A percentile compares a stretch with the other conserved stretches of the same genome.
These are phyloP conservation scores for Pseudoneurospora amorphoporcata DNA, from an alignment of 495 filamentous ascomycete species.

Conservation along the genomic window DNA sequence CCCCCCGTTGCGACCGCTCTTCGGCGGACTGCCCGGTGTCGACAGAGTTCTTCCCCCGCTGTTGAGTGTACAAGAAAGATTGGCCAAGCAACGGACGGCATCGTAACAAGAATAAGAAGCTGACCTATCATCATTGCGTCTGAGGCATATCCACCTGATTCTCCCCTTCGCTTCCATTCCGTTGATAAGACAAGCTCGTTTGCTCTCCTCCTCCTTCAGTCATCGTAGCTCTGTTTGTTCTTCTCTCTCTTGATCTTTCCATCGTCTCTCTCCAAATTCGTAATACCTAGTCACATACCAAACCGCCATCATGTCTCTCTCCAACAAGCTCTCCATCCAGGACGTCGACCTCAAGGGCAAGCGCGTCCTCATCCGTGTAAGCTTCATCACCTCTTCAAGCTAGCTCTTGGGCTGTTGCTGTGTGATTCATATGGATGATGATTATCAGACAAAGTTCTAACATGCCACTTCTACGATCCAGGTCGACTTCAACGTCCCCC, in stretches of 20 bases:
- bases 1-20: background rate
- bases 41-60: background rate
- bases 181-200: background rate
- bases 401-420: background rate
- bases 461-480: conserved; percentile 26
- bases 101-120: background rate
- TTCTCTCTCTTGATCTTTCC: background rate
- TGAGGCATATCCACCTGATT: background rate
- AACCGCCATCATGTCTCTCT: conserved; percentile 75
- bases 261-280: background rate
- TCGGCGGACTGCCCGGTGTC: background rate
- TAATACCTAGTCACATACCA: background rate
- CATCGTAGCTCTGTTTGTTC: background rate
- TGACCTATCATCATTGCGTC: background rate
- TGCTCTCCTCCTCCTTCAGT: background rate
- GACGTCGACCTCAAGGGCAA: conserved; percentile 97
- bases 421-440: background rate
- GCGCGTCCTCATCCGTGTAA: conserved; percentile 90
- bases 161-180: background rate
- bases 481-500: conserved; percentile 99
- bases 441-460: background rate
- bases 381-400: conserved; percentile 20
- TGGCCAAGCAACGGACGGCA: background rate
- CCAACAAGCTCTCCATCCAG: conserved; percentile 93
- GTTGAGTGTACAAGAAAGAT: background rate